Conservation (phyloP, 768 basidiomycete genomes). For the Obba rivulosa region DNA sequence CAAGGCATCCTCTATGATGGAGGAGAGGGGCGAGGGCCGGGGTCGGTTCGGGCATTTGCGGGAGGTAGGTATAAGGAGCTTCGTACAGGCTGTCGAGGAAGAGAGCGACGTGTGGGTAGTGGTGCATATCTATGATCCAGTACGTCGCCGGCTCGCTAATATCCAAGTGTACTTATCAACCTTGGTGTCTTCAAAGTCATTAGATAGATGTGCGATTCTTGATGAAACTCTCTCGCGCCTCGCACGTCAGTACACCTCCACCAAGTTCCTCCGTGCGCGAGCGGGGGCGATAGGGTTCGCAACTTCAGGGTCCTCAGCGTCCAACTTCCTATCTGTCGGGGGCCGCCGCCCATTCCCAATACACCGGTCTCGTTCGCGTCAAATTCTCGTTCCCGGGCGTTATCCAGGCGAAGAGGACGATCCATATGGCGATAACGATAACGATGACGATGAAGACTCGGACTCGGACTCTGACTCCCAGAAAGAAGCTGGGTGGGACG, state of each 20-base stretch:
- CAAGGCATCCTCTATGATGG: conserved; percentile 11
- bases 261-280: conserved; percentile 80
- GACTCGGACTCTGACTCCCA: conserved; percentile 29
- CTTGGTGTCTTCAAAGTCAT: conserved; percentile 38
- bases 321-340: conserved; percentile 3
- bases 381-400: conserved; percentile 16
- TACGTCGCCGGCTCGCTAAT: conserved; percentile 30
- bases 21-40: conserved; percentile 40
- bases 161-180: not conserved
- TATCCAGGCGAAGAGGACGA: conserved; percentile 42
- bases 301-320: conserved; percentile 16
- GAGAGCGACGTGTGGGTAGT: conserved; percentile 70
- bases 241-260: conserved; percentile 62
- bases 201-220: conserved; percentile 67
- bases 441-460: conserved; percentile 28
- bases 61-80: conserved; percentile 73
- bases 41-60: conserved; percentile 73
- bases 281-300: conserved; percentile 75
- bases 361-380: conserved; percentile 14
- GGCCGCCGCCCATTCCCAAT: conserved; percentile 15
- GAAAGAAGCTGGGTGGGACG: conserved; percentile 37
- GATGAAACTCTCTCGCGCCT: conserved; percentile 65
- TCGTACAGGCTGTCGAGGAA: conserved; percentile 74
- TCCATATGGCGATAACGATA: conserved; percentile 35
- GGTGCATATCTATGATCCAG: conserved; percentile 80